A percentile compares a stretch with the other conserved stretches of the same genome.
These are phyloP conservation scores for Phoma herbarum DNA, from an alignment of 2,329 filamentous ascomycete genomes.

Conservation along the genomic window DNA sequence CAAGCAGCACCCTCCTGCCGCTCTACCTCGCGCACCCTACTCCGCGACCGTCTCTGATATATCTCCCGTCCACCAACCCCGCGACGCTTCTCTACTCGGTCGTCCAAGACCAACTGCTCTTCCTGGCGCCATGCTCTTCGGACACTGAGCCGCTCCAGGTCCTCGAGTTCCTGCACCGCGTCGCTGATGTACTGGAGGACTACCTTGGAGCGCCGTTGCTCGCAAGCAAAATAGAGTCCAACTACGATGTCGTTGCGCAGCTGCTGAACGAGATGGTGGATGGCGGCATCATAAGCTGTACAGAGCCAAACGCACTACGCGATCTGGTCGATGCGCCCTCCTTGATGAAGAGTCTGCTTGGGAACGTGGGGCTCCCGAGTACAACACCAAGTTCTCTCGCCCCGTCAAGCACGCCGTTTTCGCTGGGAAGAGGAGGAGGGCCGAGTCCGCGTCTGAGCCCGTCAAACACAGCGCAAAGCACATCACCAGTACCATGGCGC, in stretches of 20 bases:
- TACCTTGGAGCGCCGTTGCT: constrained; percentile 89
- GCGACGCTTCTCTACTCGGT: constrained; percentile 90
- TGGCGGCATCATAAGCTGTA: constrained; percentile 85
- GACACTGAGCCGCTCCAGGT: constrained; percentile 90
- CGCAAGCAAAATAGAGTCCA: constrained; percentile 84
- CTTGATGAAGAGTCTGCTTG: constrained; percentile 86
- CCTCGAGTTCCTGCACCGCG: constrained; percentile 92
- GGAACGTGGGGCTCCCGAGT: constrained; percentile 81
- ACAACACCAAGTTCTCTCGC: constrained; percentile 45
- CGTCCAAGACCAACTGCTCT: constrained; percentile 84
- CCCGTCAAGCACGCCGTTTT: constrained; percentile 41
- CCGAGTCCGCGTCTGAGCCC: constrained; percentile 37
- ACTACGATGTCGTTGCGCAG: constrained; percentile 94
- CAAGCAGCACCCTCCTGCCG: constrained; percentile 78
- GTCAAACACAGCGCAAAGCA: constrained; percentile 41
- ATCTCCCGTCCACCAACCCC: constrained; percentile 81
- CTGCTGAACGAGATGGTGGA: constrained; percentile 96
- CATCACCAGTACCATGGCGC: constrained; percentile 80
- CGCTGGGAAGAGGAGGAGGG: constrained; percentile 37
- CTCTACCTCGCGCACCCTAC: constrained; percentile 84
- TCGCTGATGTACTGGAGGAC: constrained; percentile 92
- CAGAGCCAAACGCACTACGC: constrained; percentile 89
- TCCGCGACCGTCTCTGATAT: constrained; percentile 86
- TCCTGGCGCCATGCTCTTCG: constrained; percentile 82
- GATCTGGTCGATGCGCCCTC: constrained; percentile 93